Evolutionary conservation across 495 filamentous ascomycete genomes (phyloP).

Genomic region (Talaromyces stipitatus): DNA sequence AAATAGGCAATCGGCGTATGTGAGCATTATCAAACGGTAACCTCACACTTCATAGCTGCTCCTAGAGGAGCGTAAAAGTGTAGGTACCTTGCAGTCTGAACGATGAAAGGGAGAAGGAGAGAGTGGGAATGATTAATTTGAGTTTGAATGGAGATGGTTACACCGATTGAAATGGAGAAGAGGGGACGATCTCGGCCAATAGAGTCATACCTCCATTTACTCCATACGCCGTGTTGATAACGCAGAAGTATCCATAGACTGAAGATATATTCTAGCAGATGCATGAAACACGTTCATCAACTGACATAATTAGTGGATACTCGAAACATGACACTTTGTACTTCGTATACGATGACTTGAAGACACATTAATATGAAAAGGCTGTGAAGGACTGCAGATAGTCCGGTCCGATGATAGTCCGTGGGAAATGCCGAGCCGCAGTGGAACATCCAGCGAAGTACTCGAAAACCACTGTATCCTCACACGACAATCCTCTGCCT

Average conservation of each 20-base stretch:
- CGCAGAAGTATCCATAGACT: no score
- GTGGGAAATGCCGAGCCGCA: slow-evolving; percentile 3
- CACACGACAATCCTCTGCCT: background rate
- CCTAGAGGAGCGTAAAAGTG: background rate
- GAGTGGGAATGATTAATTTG: background rate
- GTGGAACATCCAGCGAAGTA: background rate
- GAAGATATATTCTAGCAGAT: no score
- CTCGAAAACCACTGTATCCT: background rate
- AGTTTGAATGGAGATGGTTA: background rate
- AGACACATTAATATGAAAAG: background rate
- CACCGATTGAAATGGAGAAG: background rate
- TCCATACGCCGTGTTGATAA: no score
- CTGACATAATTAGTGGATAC: no score
- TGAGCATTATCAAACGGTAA: background rate
- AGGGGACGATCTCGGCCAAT: background rate
- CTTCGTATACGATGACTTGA: no score
- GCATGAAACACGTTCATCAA: no score
- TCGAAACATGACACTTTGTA: no score
- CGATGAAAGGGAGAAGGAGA: background rate
- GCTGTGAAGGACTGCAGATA: background rate
- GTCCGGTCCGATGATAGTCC: slow-evolving; percentile 1
- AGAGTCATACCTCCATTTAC: no score
- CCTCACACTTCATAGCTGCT: background rate
- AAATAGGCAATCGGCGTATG: background rate
- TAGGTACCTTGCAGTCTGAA: background rate